phyloP scores from a whole-genome alignment of 2,329 filamentous ascomycete genomes.

The Monilinia aucupariae region DNA sequence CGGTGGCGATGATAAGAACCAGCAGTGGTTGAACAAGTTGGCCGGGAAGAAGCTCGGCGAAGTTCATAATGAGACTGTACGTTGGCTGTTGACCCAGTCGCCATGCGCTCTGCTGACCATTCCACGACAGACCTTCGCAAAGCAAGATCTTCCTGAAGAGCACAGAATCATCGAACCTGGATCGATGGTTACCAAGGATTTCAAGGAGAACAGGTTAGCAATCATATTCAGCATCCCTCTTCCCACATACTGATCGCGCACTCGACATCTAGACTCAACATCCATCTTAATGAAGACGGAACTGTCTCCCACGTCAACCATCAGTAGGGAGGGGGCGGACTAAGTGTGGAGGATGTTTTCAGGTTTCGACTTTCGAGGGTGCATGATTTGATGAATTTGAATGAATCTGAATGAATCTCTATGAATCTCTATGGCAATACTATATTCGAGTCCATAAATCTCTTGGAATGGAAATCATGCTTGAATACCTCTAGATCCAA shows the following conservation, averaged over 20 bases:
- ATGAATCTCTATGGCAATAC: background rate
- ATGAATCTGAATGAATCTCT: background rate
- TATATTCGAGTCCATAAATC: too few relatives aligned
- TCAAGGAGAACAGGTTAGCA: conserved; percentile 36
- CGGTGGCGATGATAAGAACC: conserved; percentile 38
- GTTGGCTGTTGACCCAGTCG: conserved; percentile 22
- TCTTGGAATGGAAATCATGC: background rate
- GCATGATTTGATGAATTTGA: background rate
- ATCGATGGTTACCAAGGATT: conserved; percentile 54
- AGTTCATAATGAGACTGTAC: conserved; percentile 48
- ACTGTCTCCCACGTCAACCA: conserved; percentile 55
- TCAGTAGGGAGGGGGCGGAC: conserved; percentile 23
- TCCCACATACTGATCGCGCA: conserved; percentile 14
- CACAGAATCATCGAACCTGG: conserved; percentile 53
- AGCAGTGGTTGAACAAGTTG: conserved; percentile 57
- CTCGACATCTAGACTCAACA: conserved; percentile 47
- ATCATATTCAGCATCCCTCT: background rate
- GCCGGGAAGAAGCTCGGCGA: conserved; percentile 59
- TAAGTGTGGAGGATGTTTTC: background rate
- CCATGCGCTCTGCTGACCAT: conserved; percentile 6
- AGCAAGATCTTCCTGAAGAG: conserved; percentile 52
- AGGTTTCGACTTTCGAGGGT: background rate
- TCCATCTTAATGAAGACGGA: conserved; percentile 55
- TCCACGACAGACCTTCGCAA: conserved; percentile 50
- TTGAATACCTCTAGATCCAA: background rate